Percentiles rank a stretch among this genome's conserved stretches.
phyloP scores from a whole-genome alignment of 1,139 yeast species.

The Taiozyma onychis region DNA sequence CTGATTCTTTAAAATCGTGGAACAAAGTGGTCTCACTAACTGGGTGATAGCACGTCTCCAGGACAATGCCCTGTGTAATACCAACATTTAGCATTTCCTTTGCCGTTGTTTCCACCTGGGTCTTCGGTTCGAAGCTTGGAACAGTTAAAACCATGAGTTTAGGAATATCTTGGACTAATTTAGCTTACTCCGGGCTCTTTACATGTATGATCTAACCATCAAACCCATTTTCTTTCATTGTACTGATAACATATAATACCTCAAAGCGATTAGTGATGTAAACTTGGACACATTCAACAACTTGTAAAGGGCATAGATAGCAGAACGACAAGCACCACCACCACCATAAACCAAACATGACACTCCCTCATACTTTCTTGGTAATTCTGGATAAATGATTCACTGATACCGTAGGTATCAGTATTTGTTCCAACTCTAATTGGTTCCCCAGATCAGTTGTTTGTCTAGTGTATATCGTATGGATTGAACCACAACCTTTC shows the following conservation, averaged over 20 bases:
- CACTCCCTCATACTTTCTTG: slow-evolving; percentile 4
- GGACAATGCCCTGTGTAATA: slow-evolving; percentile 15
- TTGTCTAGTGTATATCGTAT: slow-evolving; percentile 17
- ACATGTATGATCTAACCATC: slow-evolving; percentile 21
- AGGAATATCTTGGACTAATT: slow-evolving; percentile 10
- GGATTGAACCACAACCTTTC: slow-evolving; percentile 21
- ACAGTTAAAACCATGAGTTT: slow-evolving; percentile 18
- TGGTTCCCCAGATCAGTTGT: slow-evolving; percentile 1
- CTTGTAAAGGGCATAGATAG: slow-evolving; percentile 19
- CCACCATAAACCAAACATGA: slow-evolving; percentile 23
- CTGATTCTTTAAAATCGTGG: slow-evolving; percentile 8
- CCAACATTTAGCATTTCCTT: slow-evolving; percentile 16
- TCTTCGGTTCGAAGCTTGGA: slow-evolving; percentile 17
- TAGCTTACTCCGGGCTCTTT: slow-evolving; percentile 16
- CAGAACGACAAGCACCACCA: slow-evolving; percentile 24
- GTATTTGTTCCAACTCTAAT: slow-evolving; percentile 20
- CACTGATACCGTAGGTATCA: slow-evolving; percentile 20
- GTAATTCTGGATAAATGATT: slow-evolving; percentile 16
- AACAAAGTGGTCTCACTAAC: slow-evolving; percentile 15
- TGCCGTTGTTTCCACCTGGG: slow-evolving; percentile 14
- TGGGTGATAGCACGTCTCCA: slow-evolving; percentile 23
- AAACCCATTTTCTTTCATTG: slow-evolving; percentile 18
- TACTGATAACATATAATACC: slow-evolving; percentile 12
- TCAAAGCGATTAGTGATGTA: slow-evolving; percentile 21
- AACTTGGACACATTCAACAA: slow-evolving; percentile 19